Conservation (phyloP, 202 grass and related monocot species). For the Setaria viridis region DNA sequence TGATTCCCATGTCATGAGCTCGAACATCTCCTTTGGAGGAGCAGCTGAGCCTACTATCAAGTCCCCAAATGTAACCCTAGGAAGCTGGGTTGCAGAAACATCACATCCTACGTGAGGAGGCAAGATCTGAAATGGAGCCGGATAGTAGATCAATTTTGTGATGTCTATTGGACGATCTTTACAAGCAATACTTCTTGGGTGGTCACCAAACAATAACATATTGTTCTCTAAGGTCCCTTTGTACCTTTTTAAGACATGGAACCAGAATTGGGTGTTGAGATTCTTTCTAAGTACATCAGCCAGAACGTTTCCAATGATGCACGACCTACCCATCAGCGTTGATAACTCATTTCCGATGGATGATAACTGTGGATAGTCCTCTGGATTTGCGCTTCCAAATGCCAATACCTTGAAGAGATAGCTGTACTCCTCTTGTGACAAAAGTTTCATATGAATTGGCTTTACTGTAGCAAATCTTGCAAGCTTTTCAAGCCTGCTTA, state of each 20-base stretch:
- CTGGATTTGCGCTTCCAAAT: conserved; percentile 28
- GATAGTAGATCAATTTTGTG: no score
- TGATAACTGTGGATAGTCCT: neutral
- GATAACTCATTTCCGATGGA: conserved; percentile 10
- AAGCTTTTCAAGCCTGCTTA: neutral
- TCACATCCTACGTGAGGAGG: no score
- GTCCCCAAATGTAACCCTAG: neutral
- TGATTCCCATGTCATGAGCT: neutral
- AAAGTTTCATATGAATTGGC: neutral
- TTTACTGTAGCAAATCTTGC: conserved; percentile 8
- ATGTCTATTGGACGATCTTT: neutral
- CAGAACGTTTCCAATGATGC: neutral
- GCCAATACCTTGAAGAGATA: conserved; percentile 28
- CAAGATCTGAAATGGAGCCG: no score
- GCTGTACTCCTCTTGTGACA: neutral
- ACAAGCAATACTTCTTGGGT: conserved; percentile 16
- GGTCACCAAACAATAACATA: neutral
- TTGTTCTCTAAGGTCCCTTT: neutral
- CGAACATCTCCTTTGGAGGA: neutral
- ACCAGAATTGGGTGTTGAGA: conserved; percentile 16
- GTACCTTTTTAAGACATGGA: neutral
- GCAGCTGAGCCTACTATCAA: neutral
- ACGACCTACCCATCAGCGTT: neutral
- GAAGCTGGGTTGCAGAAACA: neutral
- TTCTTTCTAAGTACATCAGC: conserved; percentile 12